Evolutionary conservation across 2,329 filamentous ascomycete species (phyloP).

Genomic region (Colletotrichum tropicicola): DNA sequence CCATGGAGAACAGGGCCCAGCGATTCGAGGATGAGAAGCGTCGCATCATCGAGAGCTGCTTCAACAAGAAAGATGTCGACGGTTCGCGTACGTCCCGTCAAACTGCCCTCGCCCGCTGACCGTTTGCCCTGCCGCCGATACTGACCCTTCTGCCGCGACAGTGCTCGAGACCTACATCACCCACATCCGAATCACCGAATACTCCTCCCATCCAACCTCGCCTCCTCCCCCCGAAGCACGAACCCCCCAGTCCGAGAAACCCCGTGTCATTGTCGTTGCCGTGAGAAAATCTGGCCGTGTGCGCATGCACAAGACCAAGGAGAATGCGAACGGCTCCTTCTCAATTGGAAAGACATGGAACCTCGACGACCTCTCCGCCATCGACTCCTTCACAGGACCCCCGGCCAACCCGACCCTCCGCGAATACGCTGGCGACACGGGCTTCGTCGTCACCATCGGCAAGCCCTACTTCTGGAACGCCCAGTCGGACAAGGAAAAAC

Average conservation of each 20-base stretch:
- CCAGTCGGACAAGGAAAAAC: constrained; percentile 93
- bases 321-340: constrained; percentile 93
- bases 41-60: constrained; percentile 94
- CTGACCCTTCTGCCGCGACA: constrained; percentile 42
- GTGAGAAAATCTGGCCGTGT: constrained; percentile 93
- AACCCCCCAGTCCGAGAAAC: constrained; percentile 80
- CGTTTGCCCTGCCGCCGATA: background rate
- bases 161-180: constrained; percentile 97
- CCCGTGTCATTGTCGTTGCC: constrained; percentile 89
- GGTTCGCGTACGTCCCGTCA: constrained; percentile 83
- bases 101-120: constrained; percentile 23
- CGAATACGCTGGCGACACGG: constrained; percentile 83
- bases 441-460: constrained; percentile 87
- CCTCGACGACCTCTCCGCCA: constrained; percentile 82
- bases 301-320: constrained; percentile 94
- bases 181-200: constrained; percentile 91
- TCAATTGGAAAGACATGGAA: constrained; percentile 99
- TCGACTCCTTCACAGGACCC: constrained; percentile 81
- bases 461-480: constrained; percentile 99
- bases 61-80: constrained; percentile 87
- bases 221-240: constrained; percentile 85
- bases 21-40: constrained; percentile 96
- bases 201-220: constrained; percentile 80
- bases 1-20: constrained; percentile 66
- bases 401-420: constrained; percentile 66